Base-by-base conservation (phyloP, 768 basidiomycete genomes). In the Suillus americanus region DNA sequence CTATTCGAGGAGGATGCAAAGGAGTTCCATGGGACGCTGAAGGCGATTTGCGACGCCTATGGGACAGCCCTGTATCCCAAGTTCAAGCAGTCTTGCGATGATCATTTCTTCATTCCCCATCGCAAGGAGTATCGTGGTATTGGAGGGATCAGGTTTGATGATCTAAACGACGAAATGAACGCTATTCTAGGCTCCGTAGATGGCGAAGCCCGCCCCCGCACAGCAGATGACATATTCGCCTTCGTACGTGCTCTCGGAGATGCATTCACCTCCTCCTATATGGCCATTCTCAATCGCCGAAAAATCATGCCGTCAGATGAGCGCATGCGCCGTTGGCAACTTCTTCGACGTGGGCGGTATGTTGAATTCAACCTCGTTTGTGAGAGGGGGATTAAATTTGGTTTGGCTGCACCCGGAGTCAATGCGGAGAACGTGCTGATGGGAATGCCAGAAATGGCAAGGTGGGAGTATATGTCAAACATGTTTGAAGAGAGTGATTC, bases 331-430 rank as follows among this genome's bases (percentile, higher is more conserved):
- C 72, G 84, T 41, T 87, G 85, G 85, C 86, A 86, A 65, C 78
- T 83, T 65, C 61, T 87, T 45, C 73, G 85, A 55, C 74, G 84
- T 20, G 83, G 84, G 23, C 78, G 82, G 10, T 82, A 85, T 68
- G 83, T 85, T 60, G 83, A 87, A 68, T 86, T 90, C 75, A 89
- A 86, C 73, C 78, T 90, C 63, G 83, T 88, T n/a, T 80, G 85
- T 70, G 88, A 89, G 71, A 79, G 89, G 46, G 89, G 88, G 5
- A 89, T 89, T 20, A 88, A 86, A 72, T 89, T 88, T 66, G 87
- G 86, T 12, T 77, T 90, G 57, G 77, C 77, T 64, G 85, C 86
- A 18, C 89, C 87, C 5, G 85, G 86, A 10, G 79, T 87, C 40
- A 76, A 84, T 37, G 81, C 85, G 13, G 89, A 91, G 76, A 88